Evolutionary conservation across 2,329 filamentous ascomycete species (phyloP), one percentile per base, ranked within the genome.

Genomic region (Domatiomyces catenatus): DNA sequence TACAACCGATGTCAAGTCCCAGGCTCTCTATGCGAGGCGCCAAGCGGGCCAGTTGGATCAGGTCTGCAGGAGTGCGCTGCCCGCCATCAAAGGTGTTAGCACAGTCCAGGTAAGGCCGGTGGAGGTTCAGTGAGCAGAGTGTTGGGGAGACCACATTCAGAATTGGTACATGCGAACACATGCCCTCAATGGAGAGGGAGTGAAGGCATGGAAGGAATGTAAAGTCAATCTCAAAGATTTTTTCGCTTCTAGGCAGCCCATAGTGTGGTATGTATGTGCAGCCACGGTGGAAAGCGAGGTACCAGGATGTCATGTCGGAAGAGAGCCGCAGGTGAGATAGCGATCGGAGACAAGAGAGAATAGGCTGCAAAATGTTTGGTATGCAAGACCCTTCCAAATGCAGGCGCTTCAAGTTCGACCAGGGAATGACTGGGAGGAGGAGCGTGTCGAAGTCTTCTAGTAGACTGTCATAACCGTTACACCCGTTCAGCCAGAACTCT

Each of bases 151-250:
- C 43, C 28, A 59, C 42, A 26, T 51, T 47, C 19, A 42, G 15
- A 15, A 59, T 58, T 5, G 58, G 54, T 10, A 59, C 49, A 44
- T 58, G 55, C 22, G 52, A 54, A 49, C 56, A 56, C 19, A 57
- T 59, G 15, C 56, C 56, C 18, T 58, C 52, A 22, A 59, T 57
- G 46, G 57, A 54, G 10, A 59, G 53, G 20, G 55, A 52, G n/a
- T 49, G 46, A 1, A 59, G 50, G 8, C 49, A 19, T 8, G 47
- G 26, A 49, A 58, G 44, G 10, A 45, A 42, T 15, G 36, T 50
- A 47, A 50, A 55, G 42, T 53, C 51, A 45, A 57, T 54, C 19
- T 24, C 46, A 43, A 54, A 50, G 32, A 5, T 15, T 39, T 4
- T 39, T 8, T 15, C 10, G 10, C 15, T 8, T 8, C n/a, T 3